phyloP scores from a whole-genome alignment of 768 basidiomycete species.

The Kwoniella sp. region DNA sequence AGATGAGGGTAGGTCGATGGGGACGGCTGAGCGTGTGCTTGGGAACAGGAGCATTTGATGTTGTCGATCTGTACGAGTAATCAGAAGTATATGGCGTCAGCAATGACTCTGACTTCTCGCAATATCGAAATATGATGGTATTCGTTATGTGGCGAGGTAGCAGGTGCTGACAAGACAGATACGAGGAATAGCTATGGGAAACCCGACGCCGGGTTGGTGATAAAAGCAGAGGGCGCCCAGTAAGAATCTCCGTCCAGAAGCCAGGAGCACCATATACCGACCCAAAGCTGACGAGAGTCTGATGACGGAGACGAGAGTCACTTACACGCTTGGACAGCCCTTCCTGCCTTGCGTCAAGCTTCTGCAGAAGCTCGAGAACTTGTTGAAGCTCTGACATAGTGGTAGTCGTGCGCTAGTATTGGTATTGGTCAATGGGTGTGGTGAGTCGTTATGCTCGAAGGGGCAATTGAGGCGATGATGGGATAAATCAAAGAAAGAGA shows the following conservation, averaged over 20 bases:
- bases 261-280: too few relatives aligned
- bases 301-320: background rate
- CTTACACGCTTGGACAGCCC: slow-evolving; percentile 33
- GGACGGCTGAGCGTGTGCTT: slow-evolving; percentile 9
- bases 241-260: too few relatives aligned
- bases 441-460: background rate
- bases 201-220: too few relatives aligned
- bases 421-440: slow-evolving; percentile 8
- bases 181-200: too few relatives aligned
- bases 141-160: too few relatives aligned
- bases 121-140: too few relatives aligned
- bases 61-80: slow-evolving; percentile 20
- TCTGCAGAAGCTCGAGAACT: slow-evolving; percentile 34
- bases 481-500: too few relatives aligned
- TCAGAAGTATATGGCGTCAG: background rate
- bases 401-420: background rate
- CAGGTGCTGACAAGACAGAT: too few relatives aligned
- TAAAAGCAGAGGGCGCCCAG: too few relatives aligned
- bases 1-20: slow-evolving; percentile 21
- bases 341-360: slow-evolving; percentile 35
- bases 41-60: slow-evolving; percentile 19
- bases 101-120: background rate
- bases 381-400: slow-evolving; percentile 31
- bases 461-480: too few relatives aligned
- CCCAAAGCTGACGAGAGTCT: background rate